These are phyloP conservation scores for Oidiodendron maius DNA, from an alignment of 495 filamentous ascomycete species.

Conservation along the genomic window DNA sequence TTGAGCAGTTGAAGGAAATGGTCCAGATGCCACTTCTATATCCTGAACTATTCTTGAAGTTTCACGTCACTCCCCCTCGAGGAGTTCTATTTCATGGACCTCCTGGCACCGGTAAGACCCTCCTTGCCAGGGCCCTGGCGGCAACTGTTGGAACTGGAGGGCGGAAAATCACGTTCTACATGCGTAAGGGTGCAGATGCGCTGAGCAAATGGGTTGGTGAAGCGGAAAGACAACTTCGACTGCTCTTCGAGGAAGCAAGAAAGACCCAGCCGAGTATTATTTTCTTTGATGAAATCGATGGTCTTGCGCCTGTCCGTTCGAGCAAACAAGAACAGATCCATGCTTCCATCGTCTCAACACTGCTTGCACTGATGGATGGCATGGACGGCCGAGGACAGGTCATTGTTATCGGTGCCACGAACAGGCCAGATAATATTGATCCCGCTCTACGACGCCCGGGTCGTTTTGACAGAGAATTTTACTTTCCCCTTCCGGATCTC, in stretches of 20 bases:
- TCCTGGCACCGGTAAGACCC: slow-evolving; percentile 94
- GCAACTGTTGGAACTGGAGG: slow-evolving; percentile 71
- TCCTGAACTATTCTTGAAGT: slow-evolving; percentile 87
- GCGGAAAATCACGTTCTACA: slow-evolving; percentile 95
- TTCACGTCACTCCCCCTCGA: slow-evolving; percentile 87
- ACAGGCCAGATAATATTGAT: slow-evolving; percentile 94
- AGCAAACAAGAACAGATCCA: slow-evolving; percentile 99
- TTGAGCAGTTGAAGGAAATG: slow-evolving; percentile 97
- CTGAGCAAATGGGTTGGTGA: slow-evolving; percentile 99
- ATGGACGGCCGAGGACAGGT: slow-evolving; percentile 98
- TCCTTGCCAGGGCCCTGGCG: slow-evolving; percentile 85
- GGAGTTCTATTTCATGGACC: slow-evolving; percentile 96
- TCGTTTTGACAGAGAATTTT: slow-evolving; percentile 95
- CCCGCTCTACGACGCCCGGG: slow-evolving; percentile 90
- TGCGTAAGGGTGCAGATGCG: slow-evolving; percentile 96
- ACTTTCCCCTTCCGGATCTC: slow-evolving; percentile 84
- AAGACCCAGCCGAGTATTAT: slow-evolving; percentile 97
- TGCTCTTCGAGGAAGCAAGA: slow-evolving; percentile 92
- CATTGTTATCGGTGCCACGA: slow-evolving; percentile 96
- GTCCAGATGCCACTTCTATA: slow-evolving; percentile 89
- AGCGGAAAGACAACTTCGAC: slow-evolving; percentile 85
- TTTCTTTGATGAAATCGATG: slow-evolving; percentile 99
- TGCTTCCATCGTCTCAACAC: slow-evolving; percentile 92
- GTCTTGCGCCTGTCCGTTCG: slow-evolving; percentile 88
- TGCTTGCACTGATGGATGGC: slow-evolving; percentile 95